Evolutionary conservation across 2,329 filamentous ascomycete species (phyloP).

Genomic region (Penicillium sp.): DNA sequence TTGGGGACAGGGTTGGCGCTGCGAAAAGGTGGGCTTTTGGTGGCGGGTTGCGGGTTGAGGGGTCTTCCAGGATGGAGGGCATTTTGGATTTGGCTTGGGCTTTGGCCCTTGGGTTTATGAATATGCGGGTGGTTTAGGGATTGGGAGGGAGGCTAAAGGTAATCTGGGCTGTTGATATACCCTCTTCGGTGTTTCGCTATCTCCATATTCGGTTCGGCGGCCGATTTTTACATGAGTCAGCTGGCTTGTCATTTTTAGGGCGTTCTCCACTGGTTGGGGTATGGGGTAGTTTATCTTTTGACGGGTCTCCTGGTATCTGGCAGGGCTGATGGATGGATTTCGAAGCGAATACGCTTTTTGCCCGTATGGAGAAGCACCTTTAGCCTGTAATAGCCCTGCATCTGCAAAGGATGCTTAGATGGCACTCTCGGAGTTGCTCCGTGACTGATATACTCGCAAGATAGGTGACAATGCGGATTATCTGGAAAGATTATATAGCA

Average conservation of each 20-base stretch:
- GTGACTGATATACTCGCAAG: not conserved
- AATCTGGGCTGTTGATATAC: conserved; percentile 4
- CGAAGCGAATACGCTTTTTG: not conserved
- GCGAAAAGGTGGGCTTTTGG: conserved; percentile 20
- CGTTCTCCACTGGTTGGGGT: conserved; percentile 13
- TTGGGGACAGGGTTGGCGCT: conserved; percentile 24
- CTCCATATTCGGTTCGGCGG: not conserved
- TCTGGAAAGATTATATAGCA: no score
- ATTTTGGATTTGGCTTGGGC: conserved; percentile 23
- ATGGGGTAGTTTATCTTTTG: not conserved
- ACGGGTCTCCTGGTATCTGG: not conserved
- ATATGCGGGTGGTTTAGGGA: no score
- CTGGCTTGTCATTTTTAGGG: conserved; percentile 23
- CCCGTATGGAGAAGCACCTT: no score
- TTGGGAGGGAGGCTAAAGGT: no score
- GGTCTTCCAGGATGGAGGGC: conserved; percentile 39
- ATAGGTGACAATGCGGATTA: no score
- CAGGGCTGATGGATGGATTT: not conserved
- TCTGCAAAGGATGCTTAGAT: not conserved
- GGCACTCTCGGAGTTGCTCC: not conserved
- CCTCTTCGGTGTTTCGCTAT: conserved; percentile 1
- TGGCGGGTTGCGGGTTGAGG: conserved; percentile 27
- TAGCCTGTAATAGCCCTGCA: not conserved
- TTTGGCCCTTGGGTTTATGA: no score
- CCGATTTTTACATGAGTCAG: conserved; percentile 17